Percentiles rank a stretch among this genome's conserved stretches.
These are phyloP conservation scores for Alopecurus myosuroides DNA, from an alignment of 176 grass and related monocot species.

Conservation along the genomic window DNA sequence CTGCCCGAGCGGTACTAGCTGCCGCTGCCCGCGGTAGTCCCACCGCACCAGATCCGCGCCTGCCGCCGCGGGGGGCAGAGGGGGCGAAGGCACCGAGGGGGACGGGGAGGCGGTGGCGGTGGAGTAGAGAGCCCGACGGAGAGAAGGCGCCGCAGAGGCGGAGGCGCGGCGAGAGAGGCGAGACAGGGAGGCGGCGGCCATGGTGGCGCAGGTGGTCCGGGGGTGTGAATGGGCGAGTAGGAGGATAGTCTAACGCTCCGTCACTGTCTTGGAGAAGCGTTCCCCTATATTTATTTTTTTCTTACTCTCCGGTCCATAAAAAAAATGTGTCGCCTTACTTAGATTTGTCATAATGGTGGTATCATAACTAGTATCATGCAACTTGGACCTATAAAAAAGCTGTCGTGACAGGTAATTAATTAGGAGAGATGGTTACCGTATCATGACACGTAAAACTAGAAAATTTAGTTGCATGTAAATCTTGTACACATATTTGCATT, in stretches of 20 bases:
- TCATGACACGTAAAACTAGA: too few species aligned
- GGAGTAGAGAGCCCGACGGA: slow-evolving; percentile 43
- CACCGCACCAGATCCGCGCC: slow-evolving; percentile 67
- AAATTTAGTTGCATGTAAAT: too few species aligned
- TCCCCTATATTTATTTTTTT: too few species aligned
- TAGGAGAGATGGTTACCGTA: too few species aligned
- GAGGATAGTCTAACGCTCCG: background rate
- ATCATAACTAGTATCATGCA: too few species aligned
- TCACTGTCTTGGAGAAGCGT: background rate
- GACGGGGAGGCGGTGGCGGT: slow-evolving; percentile 12
- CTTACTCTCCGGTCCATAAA: too few species aligned
- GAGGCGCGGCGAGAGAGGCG: slow-evolving; percentile 58
- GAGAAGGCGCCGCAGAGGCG: slow-evolving; percentile 12
- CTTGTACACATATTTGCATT: too few species aligned
- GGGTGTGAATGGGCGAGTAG: background rate
- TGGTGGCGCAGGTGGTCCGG: slow-evolving; percentile 16
- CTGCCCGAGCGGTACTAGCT: slow-evolving; percentile 73
- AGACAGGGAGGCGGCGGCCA: slow-evolving; percentile 61
- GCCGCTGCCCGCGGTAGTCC: slow-evolving; percentile 91
- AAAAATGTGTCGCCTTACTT: too few species aligned
- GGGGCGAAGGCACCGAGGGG: background rate
- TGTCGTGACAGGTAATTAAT: too few species aligned
- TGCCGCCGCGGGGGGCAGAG: background rate
- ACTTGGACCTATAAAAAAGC: too few species aligned
- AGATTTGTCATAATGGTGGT: too few species aligned